Evolutionary conservation across 208 protist species (phyloP).

Genomic region (Hexamita inflata): DNA sequence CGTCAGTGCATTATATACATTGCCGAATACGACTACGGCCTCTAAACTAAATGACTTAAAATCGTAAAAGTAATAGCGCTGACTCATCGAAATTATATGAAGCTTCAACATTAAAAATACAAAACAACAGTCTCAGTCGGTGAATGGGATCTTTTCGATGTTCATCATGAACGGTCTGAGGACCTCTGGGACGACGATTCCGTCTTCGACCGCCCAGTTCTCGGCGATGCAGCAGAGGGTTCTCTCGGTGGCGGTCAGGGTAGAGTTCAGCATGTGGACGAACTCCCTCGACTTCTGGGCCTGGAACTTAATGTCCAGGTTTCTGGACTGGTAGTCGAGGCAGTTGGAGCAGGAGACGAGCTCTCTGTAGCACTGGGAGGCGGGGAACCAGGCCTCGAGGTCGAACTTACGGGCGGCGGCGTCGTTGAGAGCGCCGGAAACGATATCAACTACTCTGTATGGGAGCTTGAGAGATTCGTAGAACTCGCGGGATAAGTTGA

Average conservation of each 20-base stretch:
- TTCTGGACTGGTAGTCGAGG: conserved; percentile 92
- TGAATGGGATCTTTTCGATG: too few relatives aligned
- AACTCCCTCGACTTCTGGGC: conserved; percentile 55
- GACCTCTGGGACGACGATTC: conserved; percentile 56
- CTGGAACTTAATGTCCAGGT: conserved; percentile 51
- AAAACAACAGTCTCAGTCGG: too few relatives aligned
- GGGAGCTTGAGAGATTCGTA: conserved; percentile 70
- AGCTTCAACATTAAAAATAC: too few relatives aligned
- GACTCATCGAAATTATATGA: too few relatives aligned
- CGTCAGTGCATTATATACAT: too few relatives aligned
- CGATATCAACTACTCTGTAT: conserved; percentile 76
- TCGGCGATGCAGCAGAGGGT: conserved; percentile 97
- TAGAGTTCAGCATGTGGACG: conserved; percentile 98
- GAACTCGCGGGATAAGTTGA: conserved; percentile 69
- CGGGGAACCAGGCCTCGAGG: conserved; percentile 96
- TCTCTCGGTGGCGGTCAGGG: conserved; percentile 77
- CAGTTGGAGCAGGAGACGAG: conserved; percentile 99
- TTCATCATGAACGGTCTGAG: conserved; percentile 61
- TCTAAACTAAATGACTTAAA: too few relatives aligned
- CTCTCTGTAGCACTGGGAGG: conserved; percentile 78
- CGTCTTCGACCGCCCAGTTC: conserved; percentile 89
- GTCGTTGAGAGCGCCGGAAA: conserved; percentile 81
- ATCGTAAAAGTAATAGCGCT: too few relatives aligned
- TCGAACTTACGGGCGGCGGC: conserved; percentile 98
- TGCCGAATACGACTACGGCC: too few relatives aligned